These are phyloP conservation scores for Lasiosphaeria ovina DNA, from an alignment of 495 filamentous ascomycete species.

Conservation along the genomic window DNA sequence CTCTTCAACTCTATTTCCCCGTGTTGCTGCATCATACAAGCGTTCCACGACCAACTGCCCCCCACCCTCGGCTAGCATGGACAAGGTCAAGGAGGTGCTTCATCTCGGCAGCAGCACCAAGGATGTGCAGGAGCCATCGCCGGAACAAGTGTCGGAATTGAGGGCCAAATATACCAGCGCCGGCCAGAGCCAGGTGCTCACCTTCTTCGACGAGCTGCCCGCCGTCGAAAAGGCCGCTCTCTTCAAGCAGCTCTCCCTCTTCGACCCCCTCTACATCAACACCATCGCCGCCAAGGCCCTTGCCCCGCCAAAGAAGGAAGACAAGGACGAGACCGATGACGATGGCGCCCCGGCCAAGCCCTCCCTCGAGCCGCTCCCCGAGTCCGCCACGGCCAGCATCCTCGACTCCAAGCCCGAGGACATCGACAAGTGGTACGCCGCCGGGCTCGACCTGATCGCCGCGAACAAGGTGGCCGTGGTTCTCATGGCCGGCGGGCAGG, in stretches of 20 bases:
- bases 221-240: constrained; percentile 71
- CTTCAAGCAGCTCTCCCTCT: constrained; percentile 74
- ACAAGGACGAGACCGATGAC: not conserved
- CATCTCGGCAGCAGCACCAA: constrained; percentile 22
- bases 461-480: constrained; percentile 92
- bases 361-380: constrained; percentile 86
- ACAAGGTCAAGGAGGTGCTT: constrained; percentile 16
- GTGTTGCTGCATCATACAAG: not conserved
- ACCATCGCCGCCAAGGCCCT: constrained; percentile 77
- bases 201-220: constrained; percentile 80
- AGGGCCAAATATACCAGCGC: constrained; percentile 74
- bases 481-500: constrained; percentile 95
- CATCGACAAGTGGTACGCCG: constrained; percentile 78
- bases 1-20: constrained; percentile 2
- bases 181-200: constrained; percentile 85
- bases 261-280: constrained; percentile 82
- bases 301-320: constrained; percentile 63
- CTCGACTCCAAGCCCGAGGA: constrained; percentile 82
- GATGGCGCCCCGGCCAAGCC: constrained; percentile 40
- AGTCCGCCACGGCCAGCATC: constrained; percentile 84
- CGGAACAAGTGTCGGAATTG: constrained; percentile 70
- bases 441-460: constrained; percentile 81
- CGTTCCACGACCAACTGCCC: not conserved
- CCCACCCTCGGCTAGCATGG: constrained; percentile 3
- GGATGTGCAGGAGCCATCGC: constrained; percentile 60